Evolutionary conservation across 208 protist genomes (phyloP).

Genomic region (Crithidia bombi): DNA sequence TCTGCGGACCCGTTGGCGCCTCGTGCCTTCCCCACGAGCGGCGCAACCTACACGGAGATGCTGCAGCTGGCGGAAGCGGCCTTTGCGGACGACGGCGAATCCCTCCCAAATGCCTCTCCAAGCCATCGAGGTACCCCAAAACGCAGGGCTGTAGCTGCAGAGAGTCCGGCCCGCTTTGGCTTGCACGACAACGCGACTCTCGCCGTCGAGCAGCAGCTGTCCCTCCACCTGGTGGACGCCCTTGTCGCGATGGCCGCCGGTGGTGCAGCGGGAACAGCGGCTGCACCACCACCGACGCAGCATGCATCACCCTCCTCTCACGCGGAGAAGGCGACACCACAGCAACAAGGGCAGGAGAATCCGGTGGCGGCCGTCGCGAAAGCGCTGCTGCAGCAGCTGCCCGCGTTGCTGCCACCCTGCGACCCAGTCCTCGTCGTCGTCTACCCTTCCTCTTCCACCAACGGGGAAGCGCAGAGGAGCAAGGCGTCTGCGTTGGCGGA

Average conservation of each 20-base stretch:
- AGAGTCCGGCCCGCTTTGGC: conserved; percentile 91
- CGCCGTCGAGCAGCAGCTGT: conserved; percentile 73
- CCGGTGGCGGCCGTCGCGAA: conserved; percentile 58
- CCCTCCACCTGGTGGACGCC: conserved; percentile 44
- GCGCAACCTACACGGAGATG: conserved; percentile 50
- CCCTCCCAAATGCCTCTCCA: too few species aligned
- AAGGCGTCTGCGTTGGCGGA: conserved; percentile 36
- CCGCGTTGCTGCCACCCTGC: conserved; percentile 43
- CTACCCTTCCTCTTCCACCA: not conserved
- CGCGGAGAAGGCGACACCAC: conserved; percentile 40
- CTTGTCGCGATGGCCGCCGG: conserved; percentile 61
- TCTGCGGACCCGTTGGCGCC: conserved; percentile 56
- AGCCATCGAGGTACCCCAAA: not conserved
- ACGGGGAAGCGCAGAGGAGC: not conserved
- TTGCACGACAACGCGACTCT: conserved; percentile 95
- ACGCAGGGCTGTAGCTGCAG: too few species aligned
- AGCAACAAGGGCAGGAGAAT: conserved; percentile 14
- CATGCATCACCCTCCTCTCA: too few species aligned
- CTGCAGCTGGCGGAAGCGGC: conserved; percentile 61
- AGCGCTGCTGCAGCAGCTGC: conserved; percentile 64
- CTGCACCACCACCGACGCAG: conserved; percentile 41
- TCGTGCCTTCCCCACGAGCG: conserved; percentile 49
- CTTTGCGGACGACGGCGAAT: conserved; percentile 55
- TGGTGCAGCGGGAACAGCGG: conserved; percentile 25
- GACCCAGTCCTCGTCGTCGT: conserved; percentile 33